Evolutionary conservation across 2,329 filamentous ascomycete species (phyloP).

Genomic region (Stylonectria norvegica): DNA sequence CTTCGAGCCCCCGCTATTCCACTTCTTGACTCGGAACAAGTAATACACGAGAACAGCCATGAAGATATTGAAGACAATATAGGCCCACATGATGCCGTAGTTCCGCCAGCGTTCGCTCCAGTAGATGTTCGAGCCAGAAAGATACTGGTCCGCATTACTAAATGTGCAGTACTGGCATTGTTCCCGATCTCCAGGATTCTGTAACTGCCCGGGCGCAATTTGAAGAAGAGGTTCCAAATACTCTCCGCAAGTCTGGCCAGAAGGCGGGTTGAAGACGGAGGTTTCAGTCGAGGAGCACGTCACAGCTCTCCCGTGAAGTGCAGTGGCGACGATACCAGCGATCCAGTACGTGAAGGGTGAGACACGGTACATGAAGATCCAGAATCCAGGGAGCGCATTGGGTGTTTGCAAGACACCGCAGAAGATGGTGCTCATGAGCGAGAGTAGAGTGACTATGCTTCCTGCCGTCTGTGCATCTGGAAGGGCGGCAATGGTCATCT

Average conservation of each 20-base stretch:
- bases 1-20: conserved; percentile 8
- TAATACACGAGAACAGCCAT: conserved; percentile 61
- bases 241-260: conserved; percentile 57
- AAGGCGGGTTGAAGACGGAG: conserved; percentile 62
- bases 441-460: conserved; percentile 58
- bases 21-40: conserved; percentile 51
- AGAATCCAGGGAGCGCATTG: conserved; percentile 62
- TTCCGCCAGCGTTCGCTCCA: conserved; percentile 63
- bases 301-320: conserved; percentile 55
- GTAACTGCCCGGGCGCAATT: conserved; percentile 53
- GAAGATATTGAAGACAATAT: conserved; percentile 60
- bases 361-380: conserved; percentile 71
- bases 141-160: conserved; percentile 58
- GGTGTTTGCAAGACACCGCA: conserved; percentile 62
- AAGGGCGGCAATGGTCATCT: conserved; percentile 69
- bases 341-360: conserved; percentile 69
- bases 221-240: conserved; percentile 60
- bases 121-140: conserved; percentile 44
- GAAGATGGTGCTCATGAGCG: conserved; percentile 58
- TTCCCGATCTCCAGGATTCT: conserved; percentile 54
- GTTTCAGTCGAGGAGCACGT: conserved; percentile 54
- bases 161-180: conserved; percentile 67
- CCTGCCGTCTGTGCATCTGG: conserved; percentile 66
- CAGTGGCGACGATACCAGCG: conserved; percentile 62
- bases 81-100: conserved; percentile 67